Base-by-base conservation (phyloP, 129 eudicot species). In the Tagetes erecta region DNA sequence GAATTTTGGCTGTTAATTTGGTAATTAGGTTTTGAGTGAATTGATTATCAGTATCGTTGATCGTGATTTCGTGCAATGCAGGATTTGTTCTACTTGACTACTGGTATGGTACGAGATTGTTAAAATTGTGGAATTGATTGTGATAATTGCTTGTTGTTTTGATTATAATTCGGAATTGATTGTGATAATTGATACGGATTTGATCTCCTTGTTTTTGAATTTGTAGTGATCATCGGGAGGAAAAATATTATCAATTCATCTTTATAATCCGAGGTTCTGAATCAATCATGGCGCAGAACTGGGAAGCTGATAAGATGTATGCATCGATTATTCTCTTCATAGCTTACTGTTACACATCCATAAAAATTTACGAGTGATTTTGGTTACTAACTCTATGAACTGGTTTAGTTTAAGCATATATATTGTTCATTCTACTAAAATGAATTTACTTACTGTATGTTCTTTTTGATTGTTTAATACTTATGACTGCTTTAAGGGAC, bases 241-340 rank as follows among this genome's bases (percentile, higher is more conserved):
- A 41, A 73, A 71, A 55, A 7, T 39, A 14, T 65, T 50, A 14
- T 65, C 44, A 67, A 78, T 76, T 73, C 73, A 33, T 39, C 31
- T 60, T 80, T 52, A 49, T 45, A 41, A 76, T 51, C 58, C 52
- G 40, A 49, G n/a, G 66, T 33, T 57, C 63, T 62, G 72, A 70
- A 71, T 62, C 27, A 37, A 58, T 75, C 40, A 92, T 92, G 98
- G 90, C 96, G 68, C 96, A 89, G 86, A 89, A 94, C 83, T 92
- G 98, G 98, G 98, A 92, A 87, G 98, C 98, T 40, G 98, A 92
- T 84, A 92, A 92, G 82, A 92, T 92, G 98, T 92, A 86, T 41
- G 81, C 4, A 34, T 59, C 69, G 35, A 6, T 77, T 20, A n/a
- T 55, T 13, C 41, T n/a, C 9, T 59, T 34, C 34, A 33, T 59